Evolutionary conservation across 1,284 basidiomycete genomes (phyloP).

Genomic region (Cutaneotrichosporon sp.): DNA sequence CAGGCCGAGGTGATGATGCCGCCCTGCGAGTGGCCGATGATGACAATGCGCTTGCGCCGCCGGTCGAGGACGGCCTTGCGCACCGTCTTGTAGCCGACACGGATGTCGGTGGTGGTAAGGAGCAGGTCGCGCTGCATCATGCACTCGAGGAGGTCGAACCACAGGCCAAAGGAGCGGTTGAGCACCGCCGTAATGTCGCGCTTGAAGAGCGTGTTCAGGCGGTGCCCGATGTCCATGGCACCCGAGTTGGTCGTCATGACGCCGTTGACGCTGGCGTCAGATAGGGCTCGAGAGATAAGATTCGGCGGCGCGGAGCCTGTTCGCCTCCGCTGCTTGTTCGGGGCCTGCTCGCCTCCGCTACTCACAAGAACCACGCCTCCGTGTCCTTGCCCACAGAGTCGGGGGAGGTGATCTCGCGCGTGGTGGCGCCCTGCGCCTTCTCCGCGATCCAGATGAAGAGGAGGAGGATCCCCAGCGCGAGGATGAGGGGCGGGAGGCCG

Average conservation of each 20-base stretch:
- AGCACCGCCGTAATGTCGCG: constrained; percentile 36
- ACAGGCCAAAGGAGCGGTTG: constrained; percentile 40
- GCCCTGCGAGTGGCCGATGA: constrained; percentile 44
- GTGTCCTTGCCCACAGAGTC: constrained; percentile 15
- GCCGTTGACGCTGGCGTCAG: constrained; percentile 39
- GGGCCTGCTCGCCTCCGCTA: not conserved
- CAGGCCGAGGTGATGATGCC: constrained; percentile 40
- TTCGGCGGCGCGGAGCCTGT: not conserved
- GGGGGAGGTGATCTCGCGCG: constrained; percentile 9
- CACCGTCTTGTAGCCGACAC: constrained; percentile 29
- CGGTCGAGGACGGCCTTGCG: constrained; percentile 23
- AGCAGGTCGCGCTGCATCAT: constrained; percentile 41
- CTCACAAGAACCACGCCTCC: constrained; percentile 41
- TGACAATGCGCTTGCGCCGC: constrained; percentile 34
- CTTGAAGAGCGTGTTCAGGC: constrained; percentile 32
- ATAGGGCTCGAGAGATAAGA: not conserved
- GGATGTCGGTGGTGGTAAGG: constrained; percentile 33
- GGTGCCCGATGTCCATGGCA: constrained; percentile 29
- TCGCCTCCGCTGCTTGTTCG: not conserved
- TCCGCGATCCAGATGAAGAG: constrained; percentile 17
- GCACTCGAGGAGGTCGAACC: constrained; percentile 43
- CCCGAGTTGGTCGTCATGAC: constrained; percentile 33
- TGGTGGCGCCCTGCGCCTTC: constrained; percentile 1
- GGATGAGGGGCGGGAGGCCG: constrained; percentile 19
- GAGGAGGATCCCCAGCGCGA: not conserved